Conservation (phyloP, 2,329 filamentous ascomycete species). For the Verticillium dahliae region DNA sequence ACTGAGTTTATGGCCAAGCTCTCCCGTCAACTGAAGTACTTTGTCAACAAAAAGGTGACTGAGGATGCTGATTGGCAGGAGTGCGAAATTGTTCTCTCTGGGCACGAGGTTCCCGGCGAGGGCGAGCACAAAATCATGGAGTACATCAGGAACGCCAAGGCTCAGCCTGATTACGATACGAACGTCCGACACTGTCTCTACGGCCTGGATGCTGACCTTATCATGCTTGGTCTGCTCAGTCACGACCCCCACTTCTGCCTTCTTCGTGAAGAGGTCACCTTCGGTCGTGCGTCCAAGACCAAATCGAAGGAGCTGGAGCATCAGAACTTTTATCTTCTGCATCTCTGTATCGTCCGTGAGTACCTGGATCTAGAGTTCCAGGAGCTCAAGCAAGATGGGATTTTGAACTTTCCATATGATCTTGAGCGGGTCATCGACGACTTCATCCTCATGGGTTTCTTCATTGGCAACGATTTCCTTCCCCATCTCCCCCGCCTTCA, state of each 20-base stretch:
- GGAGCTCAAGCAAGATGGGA: slow-evolving; percentile 70
- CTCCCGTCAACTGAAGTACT: slow-evolving; percentile 91
- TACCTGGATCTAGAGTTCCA: slow-evolving; percentile 97
- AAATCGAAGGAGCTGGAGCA: slow-evolving; percentile 97
- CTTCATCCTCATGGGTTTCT: slow-evolving; percentile 99
- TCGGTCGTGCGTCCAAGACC: slow-evolving; percentile 77
- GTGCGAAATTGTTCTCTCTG: slow-evolving; percentile 91
- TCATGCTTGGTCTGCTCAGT: slow-evolving; percentile 95
- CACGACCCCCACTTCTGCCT: slow-evolving; percentile 98
- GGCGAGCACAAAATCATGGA: slow-evolving; percentile 99
- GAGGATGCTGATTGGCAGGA: slow-evolving; percentile 97
- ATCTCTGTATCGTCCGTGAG: slow-evolving; percentile 94
- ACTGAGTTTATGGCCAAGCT: slow-evolving; percentile 98
- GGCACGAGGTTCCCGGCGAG: slow-evolving; percentile 95
- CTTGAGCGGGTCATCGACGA: slow-evolving; percentile 97
- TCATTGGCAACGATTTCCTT: slow-evolving; percentile 98
- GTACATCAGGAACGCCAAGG: slow-evolving; percentile 96
- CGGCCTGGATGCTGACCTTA: slow-evolving; percentile 92
- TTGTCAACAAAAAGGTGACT: slow-evolving; percentile 97
- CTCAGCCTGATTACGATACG: slow-evolving; percentile 84
- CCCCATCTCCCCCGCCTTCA: slow-evolving; percentile 93
- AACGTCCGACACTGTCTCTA: slow-evolving; percentile 97
- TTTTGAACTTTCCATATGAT: slow-evolving; percentile 74
- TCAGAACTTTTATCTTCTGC: slow-evolving; percentile 96
- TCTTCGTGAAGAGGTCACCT: slow-evolving; percentile 94